Evolutionary conservation across 345 rosid species (phyloP), one percentile per base, ranked within the genome.

Genomic region (Pugionium cornutum): DNA sequence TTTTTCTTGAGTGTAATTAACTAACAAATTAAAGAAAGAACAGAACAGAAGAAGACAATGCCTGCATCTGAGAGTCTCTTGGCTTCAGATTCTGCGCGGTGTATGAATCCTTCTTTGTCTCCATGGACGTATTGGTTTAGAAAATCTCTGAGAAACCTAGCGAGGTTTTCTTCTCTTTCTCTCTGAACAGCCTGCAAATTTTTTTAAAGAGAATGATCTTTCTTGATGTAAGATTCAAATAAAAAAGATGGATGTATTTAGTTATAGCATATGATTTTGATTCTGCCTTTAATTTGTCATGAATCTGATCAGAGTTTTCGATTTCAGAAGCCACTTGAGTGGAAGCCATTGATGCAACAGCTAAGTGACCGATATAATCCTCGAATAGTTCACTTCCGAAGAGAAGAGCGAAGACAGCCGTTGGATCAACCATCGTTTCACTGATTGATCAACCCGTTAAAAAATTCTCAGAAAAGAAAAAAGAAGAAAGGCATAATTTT

Each of bases 121-220:
- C 96, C 98, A 44, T 66, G 67, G 9, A 88, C 89, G 46, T 90
- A 90, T 69, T 80, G 90, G 75, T 79, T 80, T 7, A 94, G 82
- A 64, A 89, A 80, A 67, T 83, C 80, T 83, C 71, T 84, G 58
- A 94, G 74, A 75, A 76, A 85, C 51, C 67, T 77, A 0, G 82
- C 96, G 25, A 94, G 97, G 51, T 84, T 94, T 56, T 94, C 95
- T 81, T 94, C 97, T 77, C 99, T 86, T 75, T 94, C 99, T 80
- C 78, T 88, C 76, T 94, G 99, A 73, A 94, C 92, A 83, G 76
- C 73, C 99, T 94, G 78, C 27, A 42, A 53, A 5, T 18, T 18
- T 18, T 18, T 18, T 18, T 18, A 18, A 18, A 18, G 18, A 65
- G 41, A 65, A n/a, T 0, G 32, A 48, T 42, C 36, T 5, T 50